Percentiles rank a stretch among this genome's conserved stretches.
Evolutionary conservation across 2,329 filamentous ascomycete genomes (phyloP).

Genomic region (Diaporthe citrichinensis): DNA sequence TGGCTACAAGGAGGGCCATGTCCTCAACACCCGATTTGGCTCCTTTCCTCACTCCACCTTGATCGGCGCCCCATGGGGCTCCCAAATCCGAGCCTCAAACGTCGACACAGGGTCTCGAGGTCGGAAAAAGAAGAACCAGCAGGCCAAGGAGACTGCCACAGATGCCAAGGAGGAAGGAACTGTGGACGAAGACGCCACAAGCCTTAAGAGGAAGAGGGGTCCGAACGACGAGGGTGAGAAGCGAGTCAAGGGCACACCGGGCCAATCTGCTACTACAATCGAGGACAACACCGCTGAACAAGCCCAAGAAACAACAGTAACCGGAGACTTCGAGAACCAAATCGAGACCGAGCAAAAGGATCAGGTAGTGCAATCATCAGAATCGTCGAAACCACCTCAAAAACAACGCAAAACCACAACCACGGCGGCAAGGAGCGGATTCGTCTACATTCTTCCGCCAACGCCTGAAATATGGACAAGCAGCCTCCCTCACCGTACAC

Average conservation of each 20-base stretch:
- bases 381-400: slow-evolving; percentile 9
- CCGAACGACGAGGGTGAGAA: slow-evolving; percentile 52
- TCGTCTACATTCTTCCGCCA: slow-evolving; percentile 83
- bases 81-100: slow-evolving; percentile 88
- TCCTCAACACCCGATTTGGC: slow-evolving; percentile 93
- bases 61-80: slow-evolving; percentile 87
- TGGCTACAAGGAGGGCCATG: slow-evolving; percentile 82
- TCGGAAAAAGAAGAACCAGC: slow-evolving; percentile 63
- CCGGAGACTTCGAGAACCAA: slow-evolving; percentile 33
- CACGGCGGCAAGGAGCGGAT: slow-evolving; percentile 72
- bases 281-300: slow-evolving; percentile 43
- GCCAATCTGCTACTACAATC: slow-evolving; percentile 39
- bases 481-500: slow-evolving; percentile 84
- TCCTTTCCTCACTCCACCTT: slow-evolving; percentile 88
- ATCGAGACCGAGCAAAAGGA: slow-evolving; percentile 53
- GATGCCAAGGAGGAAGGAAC: neutral
- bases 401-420: slow-evolving; percentile 32
- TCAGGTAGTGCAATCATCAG: slow-evolving; percentile 50
- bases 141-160: slow-evolving; percentile 56
- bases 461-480: slow-evolving; percentile 88
- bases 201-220: slow-evolving; percentile 46
- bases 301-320: slow-evolving; percentile 27
- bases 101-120: slow-evolving; percentile 94
- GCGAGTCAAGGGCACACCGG: slow-evolving; percentile 38
- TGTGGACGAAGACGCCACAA: slow-evolving; percentile 51